Evolutionary conservation across 306 rosid genomes (phyloP), one percentile per base, ranked within the genome.

Genomic region (Senna siamea): DNA sequence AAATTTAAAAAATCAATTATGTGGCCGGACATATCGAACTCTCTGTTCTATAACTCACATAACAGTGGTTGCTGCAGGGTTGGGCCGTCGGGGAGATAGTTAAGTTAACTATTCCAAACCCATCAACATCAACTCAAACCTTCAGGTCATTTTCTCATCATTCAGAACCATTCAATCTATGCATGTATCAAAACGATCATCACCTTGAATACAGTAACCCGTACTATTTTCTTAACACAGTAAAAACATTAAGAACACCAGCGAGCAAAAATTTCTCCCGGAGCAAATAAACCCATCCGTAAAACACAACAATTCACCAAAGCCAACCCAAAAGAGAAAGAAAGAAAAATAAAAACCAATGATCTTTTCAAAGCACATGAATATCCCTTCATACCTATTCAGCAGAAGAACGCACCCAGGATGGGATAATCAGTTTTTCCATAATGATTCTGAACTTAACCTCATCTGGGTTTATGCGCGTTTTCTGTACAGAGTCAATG

Each of bases 331-430:
- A 17, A 34, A 47, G 40, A 7, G 19, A 12, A 17, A 30, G 26
- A 62, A 44, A 20, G 9, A 7, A 22, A 57, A 20, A 51, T 22
- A 77, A 50, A 41, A 71, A 51, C 23, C 51, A 67, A 8, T 17
- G 69, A 18, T 26, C 43, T 19, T 55, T 9, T 14, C 9, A 44
- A 46, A 74, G 62, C 51, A 28, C 6, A 66, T 11, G 28, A 66
- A 32, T 67, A 67, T 44, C 50, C 74, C 70, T 62, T 37, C 80
- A 53, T 84, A 84, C 87, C 87, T 30, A 65, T 80, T 77, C 85
- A 84, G 59, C 65, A 77, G 80, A 77, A 56, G 17, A 77, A 46
- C 30, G 4, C 6, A 6, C 5, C 69, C 60, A 69, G 50, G 35
- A 48, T 20, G 65, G 3, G 66, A 57, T 32, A 56, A 37, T 58